Percentiles rank a stretch among this genome's conserved stretches.
Conservation (phyloP, 1,139 yeast genomes). For the Hyphopichia buzzinii region DNA sequence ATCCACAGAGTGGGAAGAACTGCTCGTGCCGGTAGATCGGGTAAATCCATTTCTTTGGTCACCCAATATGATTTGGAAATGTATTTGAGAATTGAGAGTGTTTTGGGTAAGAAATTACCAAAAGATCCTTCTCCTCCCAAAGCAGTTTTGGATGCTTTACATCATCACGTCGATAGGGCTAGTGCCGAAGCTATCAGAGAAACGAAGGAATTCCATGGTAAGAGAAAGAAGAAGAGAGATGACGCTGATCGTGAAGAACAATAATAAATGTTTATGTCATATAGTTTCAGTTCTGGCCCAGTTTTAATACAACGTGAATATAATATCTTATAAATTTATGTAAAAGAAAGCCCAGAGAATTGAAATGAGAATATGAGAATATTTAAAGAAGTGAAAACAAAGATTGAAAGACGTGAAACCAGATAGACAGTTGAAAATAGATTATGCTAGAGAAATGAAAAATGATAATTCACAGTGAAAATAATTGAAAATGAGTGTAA, state of each 20-base stretch:
- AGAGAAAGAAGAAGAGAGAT: conserved; percentile 37
- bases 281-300: no score
- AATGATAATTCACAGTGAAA: not conserved
- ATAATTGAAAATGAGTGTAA: no score
- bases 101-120: conserved; percentile 74
- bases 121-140: conserved; percentile 76
- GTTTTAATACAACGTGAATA: no score
- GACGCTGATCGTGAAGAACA: conserved; percentile 50
- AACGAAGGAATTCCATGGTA: conserved; percentile 69
- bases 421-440: conserved; percentile 1
- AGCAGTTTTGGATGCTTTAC: conserved; percentile 73
- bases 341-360: not conserved
- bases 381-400: not conserved
- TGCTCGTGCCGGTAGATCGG: conserved; percentile 96
- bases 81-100: conserved; percentile 84
- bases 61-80: conserved; percentile 94
- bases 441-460: not conserved
- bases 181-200: conserved; percentile 86
- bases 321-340: not conserved
- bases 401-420: no score
- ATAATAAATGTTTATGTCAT: conserved; percentile 11
- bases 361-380: not conserved
- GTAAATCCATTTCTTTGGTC: conserved; percentile 86
- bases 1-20: conserved; percentile 98
- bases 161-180: conserved; percentile 89